phyloP scores from a whole-genome alignment of 2,329 filamentous ascomycete genomes.

The Aspergillus alliaceus region DNA sequence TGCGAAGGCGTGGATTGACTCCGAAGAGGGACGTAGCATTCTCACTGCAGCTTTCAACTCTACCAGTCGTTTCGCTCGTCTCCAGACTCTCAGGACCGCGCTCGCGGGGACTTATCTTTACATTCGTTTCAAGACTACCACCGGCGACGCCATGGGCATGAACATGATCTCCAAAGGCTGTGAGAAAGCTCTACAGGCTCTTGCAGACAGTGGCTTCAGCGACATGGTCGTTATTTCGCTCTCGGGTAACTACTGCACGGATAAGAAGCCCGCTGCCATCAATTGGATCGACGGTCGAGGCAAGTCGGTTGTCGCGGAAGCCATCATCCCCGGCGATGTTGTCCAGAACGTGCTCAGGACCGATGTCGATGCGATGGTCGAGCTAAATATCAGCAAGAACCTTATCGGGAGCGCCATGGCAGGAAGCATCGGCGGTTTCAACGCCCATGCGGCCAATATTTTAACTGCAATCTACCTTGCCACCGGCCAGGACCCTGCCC shows the following conservation, averaged over 20 bases:
- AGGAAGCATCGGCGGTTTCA: conserved; percentile 90
- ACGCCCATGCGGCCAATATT: conserved; percentile 91
- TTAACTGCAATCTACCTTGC: conserved; percentile 92
- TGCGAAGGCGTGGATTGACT: conserved; percentile 91
- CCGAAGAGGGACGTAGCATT: conserved; percentile 70
- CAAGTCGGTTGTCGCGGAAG: conserved; percentile 90
- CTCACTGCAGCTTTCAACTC: conserved; percentile 95
- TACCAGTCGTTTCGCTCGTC: conserved; percentile 82
- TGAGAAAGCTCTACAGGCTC: conserved; percentile 81
- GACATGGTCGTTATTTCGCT: conserved; percentile 90
- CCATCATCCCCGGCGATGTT: conserved; percentile 83
- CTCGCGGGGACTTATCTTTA: conserved; percentile 89
- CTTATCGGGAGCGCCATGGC: conserved; percentile 93
- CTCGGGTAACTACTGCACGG: conserved; percentile 92
- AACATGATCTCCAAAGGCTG: conserved; percentile 99
- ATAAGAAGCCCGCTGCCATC: conserved; percentile 92
- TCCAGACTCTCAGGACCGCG: conserved; percentile 82
- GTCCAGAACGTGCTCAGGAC: conserved; percentile 84
- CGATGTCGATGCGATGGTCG: conserved; percentile 81
- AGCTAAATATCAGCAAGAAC: conserved; percentile 89
- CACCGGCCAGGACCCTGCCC: conserved; percentile 90
- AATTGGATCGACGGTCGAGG: conserved; percentile 97
- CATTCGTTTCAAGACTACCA: conserved; percentile 94
- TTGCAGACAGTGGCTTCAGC: conserved; percentile 83
- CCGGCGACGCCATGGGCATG: conserved; percentile 97